Conservation (phyloP, 257 asterid species). For the Solanum infundibuliforme region DNA sequence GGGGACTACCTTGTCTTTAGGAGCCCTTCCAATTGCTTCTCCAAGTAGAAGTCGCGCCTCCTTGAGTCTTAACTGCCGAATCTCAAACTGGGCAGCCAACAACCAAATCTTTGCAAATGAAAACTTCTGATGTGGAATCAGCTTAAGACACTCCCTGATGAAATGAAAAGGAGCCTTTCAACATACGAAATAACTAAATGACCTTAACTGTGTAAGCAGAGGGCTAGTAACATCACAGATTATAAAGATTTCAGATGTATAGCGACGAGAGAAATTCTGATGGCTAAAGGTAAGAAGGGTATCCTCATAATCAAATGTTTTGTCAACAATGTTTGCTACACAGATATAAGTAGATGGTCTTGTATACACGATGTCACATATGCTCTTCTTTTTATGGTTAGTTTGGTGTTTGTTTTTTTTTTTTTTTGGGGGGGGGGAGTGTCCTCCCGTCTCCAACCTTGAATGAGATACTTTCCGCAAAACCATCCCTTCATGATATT, state of each 20-base stretch:
- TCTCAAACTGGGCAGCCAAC: conserved; percentile 92
- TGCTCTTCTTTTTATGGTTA: neutral
- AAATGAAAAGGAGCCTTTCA: conserved; percentile 36
- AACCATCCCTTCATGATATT: neutral
- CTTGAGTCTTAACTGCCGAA: conserved; percentile 58
- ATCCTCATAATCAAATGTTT: neutral
- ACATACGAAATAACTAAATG: neutral
- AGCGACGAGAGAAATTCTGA: neutral
- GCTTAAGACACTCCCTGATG: conserved; percentile 13
- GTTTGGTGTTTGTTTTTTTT: no score
- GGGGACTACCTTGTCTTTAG: conserved; percentile 28
- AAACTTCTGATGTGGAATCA: conserved; percentile 42
- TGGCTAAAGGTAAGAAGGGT: neutral
- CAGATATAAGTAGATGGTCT: neutral
- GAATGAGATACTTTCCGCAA: neutral
- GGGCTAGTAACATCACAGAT: neutral
- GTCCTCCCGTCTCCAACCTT: neutral
- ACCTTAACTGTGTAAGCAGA: neutral
- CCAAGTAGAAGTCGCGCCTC: conserved; percentile 31
- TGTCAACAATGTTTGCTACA: neutral
- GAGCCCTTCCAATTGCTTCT: conserved; percentile 34
- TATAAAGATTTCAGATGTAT: neutral
- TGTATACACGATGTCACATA: neutral
- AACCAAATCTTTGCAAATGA: conserved; percentile 91
- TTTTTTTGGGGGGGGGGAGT: neutral